Evolutionary conservation across 106 monocot species (phyloP).

Genomic region (Dioscorea dumetorum): DNA sequence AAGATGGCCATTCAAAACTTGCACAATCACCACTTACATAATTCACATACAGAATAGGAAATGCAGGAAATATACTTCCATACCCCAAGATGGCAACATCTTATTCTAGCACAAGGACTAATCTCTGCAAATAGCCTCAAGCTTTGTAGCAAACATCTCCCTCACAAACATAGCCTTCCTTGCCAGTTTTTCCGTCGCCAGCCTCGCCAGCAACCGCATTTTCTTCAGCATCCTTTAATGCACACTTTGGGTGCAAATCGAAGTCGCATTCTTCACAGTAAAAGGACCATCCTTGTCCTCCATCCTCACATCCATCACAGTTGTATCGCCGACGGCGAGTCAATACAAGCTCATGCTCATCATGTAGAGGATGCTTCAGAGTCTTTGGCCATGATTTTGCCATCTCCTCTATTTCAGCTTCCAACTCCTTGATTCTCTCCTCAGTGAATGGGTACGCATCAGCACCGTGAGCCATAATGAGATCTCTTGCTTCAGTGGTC

Average conservation of each 20-base stretch:
- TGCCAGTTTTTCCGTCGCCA: conserved; percentile 1
- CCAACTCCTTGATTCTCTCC: conserved; percentile 28
- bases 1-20: no score
- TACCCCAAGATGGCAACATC: no score
- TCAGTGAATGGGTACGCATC: conserved; percentile 56
- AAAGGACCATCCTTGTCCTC: conserved; percentile 30
- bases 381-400: conserved; percentile 33
- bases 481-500: conserved; percentile 41
- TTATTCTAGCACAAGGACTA: no score
- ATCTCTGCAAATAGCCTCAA: not conserved
- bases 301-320: conserved; percentile 25
- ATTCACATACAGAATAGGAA: no score
- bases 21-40: no score
- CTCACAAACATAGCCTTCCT: conserved; percentile 39
- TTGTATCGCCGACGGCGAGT: conserved; percentile 12
- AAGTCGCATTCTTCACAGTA: conserved; percentile 36
- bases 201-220: not conserved
- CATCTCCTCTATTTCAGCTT: conserved; percentile 28
- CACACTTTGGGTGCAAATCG: conserved; percentile 42
- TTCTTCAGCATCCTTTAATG: conserved; percentile 11
- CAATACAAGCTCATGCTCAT: conserved; percentile 26
- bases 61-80: no score
- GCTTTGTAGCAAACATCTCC: conserved; percentile 35
- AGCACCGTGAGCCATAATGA: conserved; percentile 38
- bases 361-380: conserved; percentile 27